Evolutionary conservation across 306 rosid species (phyloP).

Genomic region (Gastrolobium villosum): DNA sequence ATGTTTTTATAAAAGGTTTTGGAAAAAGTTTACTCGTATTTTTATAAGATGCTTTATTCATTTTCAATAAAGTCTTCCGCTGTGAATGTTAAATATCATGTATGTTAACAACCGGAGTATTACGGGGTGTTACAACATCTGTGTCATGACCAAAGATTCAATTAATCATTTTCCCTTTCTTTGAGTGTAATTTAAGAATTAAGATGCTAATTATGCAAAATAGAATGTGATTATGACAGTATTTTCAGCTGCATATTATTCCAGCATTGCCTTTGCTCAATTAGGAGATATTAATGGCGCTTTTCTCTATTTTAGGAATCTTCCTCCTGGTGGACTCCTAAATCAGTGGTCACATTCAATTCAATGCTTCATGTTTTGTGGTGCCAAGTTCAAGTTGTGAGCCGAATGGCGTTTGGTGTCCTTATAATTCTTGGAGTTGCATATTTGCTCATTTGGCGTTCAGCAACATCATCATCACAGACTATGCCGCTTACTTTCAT

Average conservation of each 20-base stretch:
- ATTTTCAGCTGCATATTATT: slow-evolving; percentile 24
- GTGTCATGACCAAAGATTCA: slow-evolving; percentile 30
- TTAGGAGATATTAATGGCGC: slow-evolving; percentile 10
- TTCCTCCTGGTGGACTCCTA: slow-evolving; percentile 79
- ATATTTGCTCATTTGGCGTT: slow-evolving; percentile 67
- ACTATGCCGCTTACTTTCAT: slow-evolving; percentile 83
- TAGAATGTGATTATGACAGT: slow-evolving; percentile 30
- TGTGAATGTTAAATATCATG: no score
- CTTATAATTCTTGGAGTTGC: slow-evolving; percentile 67
- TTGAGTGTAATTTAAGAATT: slow-evolving; percentile 29
- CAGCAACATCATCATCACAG: slow-evolving; percentile 63
- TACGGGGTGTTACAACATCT: no score
- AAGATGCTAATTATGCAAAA: slow-evolving; percentile 25
- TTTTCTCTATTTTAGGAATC: slow-evolving; percentile 59
- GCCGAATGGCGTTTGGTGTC: slow-evolving; percentile 73
- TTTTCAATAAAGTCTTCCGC: no score
- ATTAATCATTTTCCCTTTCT: not conserved
- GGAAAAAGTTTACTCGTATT: no score
- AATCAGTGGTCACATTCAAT: slow-evolving; percentile 60
- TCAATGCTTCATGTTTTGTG: slow-evolving; percentile 54
- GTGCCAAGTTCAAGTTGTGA: slow-evolving; percentile 75
- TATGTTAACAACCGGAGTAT: no score
- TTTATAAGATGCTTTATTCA: no score
- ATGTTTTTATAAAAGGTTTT: no score
- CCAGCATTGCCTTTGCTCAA: slow-evolving; percentile 25